phyloP scores from a whole-genome alignment of 139 green algal species.

The Deuterostichococcus epilithicus region DNA sequence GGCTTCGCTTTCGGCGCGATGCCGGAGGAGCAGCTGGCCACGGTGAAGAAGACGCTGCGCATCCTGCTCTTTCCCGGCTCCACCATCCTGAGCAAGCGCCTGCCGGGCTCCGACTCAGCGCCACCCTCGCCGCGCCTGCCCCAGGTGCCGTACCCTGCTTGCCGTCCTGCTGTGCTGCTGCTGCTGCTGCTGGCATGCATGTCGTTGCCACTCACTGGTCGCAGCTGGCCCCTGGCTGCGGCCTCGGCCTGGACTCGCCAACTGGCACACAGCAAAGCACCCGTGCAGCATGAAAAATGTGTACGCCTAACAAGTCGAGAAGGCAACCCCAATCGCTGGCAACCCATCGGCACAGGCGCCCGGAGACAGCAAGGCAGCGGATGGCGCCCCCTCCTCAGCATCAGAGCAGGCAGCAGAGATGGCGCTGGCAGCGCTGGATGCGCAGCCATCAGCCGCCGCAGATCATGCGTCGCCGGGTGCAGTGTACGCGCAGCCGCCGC shows the following conservation, averaged over 20 bases:
- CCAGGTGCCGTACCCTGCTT: background rate
- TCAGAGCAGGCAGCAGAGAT: background rate
- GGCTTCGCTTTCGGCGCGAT: conserved; percentile 57
- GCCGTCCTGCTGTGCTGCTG: no score
- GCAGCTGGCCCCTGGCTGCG: no score
- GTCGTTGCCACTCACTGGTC: no score
- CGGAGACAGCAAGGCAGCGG: no score
- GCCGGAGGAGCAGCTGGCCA: conserved; percentile 36
- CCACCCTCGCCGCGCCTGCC: background rate
- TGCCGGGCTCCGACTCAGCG: background rate
- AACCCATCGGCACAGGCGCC: no score
- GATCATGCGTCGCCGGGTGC: background rate
- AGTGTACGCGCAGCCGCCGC: background rate
- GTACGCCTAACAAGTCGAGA: no score
- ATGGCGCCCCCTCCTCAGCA: background rate
- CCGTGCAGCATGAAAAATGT: no score
- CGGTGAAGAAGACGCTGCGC: conserved; percentile 59
- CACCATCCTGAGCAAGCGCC: conserved; percentile 43
- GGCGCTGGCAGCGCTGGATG: background rate
- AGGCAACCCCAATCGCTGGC: no score
- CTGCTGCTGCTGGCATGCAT: background rate
- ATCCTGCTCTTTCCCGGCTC: conserved; percentile 79
- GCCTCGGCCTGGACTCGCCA: no score
- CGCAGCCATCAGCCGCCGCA: background rate
- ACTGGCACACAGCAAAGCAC: no score